A percentile compares a stretch with the other conserved stretches of the same genome.
Conservation (phyloP, 2,329 filamentous ascomycete genomes). For the Pezicula radicicola region DNA sequence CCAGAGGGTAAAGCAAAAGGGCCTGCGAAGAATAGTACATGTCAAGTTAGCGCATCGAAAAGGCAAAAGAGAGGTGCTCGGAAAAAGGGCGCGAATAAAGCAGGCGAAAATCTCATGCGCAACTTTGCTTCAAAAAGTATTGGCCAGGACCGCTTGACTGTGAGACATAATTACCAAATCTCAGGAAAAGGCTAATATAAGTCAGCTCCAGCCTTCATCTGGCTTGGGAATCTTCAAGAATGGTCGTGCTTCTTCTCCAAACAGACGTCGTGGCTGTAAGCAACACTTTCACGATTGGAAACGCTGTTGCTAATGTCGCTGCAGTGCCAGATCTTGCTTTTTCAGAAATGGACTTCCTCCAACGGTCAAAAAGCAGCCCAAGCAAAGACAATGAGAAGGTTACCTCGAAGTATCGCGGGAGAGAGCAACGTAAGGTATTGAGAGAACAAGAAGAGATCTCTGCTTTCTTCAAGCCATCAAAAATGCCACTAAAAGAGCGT, state of each 20-base stretch:
- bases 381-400: conserved; percentile 25
- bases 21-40: conserved; percentile 18
- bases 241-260: conserved; percentile 33
- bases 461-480: conserved; percentile 21
- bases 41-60: conserved; percentile 21
- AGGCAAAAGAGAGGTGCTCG: conserved; percentile 9
- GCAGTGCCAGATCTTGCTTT: conserved; percentile 51
- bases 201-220: conserved; percentile 33
- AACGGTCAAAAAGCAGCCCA: conserved; percentile 18
- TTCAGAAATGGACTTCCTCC: conserved; percentile 46
- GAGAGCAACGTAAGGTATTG: conserved; percentile 15
- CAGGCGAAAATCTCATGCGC: conserved; percentile 44
- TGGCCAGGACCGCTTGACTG: conserved; percentile 48
- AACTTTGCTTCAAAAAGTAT: conserved; percentile 56
- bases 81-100: conserved; percentile 18
- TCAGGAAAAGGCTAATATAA: conserved; percentile 6
- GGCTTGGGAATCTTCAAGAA: conserved; percentile 44
- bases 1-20: conserved; percentile 31
- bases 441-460: conserved; percentile 24
- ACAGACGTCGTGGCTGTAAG: conserved; percentile 35
- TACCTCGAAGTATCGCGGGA: conserved; percentile 18
- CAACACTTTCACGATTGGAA: conserved; percentile 1
- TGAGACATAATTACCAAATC: conserved; percentile 27
- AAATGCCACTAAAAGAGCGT: conserved; percentile 10
- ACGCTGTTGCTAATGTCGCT: background rate